Evolutionary conservation across 345 rosid species (phyloP), one percentile per base, ranked within the genome.

Genomic region (Camelina neglecta): DNA sequence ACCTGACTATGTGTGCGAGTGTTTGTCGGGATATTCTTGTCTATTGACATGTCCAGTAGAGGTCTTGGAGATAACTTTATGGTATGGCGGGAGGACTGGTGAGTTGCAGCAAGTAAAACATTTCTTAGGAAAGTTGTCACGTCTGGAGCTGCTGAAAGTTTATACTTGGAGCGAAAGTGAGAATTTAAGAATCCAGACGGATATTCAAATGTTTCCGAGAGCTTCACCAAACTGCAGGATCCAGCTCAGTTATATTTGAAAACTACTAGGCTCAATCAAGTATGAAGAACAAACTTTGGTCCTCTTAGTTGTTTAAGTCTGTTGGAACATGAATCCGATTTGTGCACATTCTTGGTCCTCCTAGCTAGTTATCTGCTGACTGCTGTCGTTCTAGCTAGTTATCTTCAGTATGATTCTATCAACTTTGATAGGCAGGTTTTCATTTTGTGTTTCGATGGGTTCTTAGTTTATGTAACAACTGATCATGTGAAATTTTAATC

Each of bases 101-200:
- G 71, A 66, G 18, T 11, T 66, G 33, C 59, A 33, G 45, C 71
- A 50, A 35, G 18, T 50, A 5, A 50, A 20, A 7, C 45, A 66
- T 8, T 66, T 66, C 11, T 50, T 66, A 50, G 45, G 33, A n/a
- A 66, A 66, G 50, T 6, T 67, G 20, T 2, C 71, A 15, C 6
- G 49, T 36, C 49, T 67, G 1, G 10, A 33, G 48, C 13, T 35
- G 56, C 20, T 66, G 20, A 21, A 33, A 11, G 35, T 65, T 8
- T 0, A 36, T 36, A 6, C 36, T 11, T 0, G 0, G 42, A 2
- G 38, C 38, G 9, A 35, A 0, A 35, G 2, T 1, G 38, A 35
- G 8, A 35, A 35, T 1, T 1, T 18, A 16, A 11, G 41, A 48
- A 31, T 64, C 41, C 0, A 2, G n/a, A 26, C 10, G 7, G 41